These are phyloP conservation scores for Xylariaceae sp. DNA, from an alignment of 2,329 filamentous ascomycete genomes.

Conservation along the genomic window DNA sequence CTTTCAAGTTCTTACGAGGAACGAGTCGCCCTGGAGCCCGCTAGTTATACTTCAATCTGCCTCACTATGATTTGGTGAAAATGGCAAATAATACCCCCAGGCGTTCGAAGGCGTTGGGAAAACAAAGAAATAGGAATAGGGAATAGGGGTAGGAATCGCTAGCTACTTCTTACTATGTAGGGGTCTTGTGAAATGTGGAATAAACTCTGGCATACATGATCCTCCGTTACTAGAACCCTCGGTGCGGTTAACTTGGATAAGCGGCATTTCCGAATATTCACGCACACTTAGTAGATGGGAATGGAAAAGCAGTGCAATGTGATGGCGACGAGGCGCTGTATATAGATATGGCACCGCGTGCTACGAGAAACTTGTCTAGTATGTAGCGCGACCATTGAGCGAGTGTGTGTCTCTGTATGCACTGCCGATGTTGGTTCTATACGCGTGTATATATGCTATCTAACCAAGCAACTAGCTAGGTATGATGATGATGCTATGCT, in stretches of 20 bases:
- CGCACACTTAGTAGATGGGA: too few species aligned
- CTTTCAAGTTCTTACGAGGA: too few species aligned
- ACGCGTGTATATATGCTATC: neutral
- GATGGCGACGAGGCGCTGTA: neutral
- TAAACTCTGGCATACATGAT: neutral
- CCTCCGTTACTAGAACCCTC: neutral
- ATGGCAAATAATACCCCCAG: neutral
- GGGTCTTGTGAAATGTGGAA: too few species aligned
- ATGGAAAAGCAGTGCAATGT: neutral
- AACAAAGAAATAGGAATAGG: neutral
- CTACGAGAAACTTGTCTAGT: too few species aligned
- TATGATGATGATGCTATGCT: slow-evolving; percentile 16
- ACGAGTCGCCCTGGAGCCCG: neutral
- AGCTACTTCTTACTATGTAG: neutral
- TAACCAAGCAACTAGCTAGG: too few species aligned
- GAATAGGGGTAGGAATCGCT: too few species aligned
- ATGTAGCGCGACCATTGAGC: too few species aligned
- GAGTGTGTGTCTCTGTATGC: too few species aligned
- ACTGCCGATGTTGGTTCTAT: neutral
- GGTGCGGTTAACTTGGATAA: neutral
- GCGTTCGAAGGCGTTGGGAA: neutral
- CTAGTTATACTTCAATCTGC: too few species aligned
- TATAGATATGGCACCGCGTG: too few species aligned
- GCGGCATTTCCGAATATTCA: neutral
- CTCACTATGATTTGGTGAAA: neutral